Percentiles rank a stretch among this genome's conserved stretches.
Conservation (phyloP, 805 yeast genomes). For the Priceomyces medius region DNA sequence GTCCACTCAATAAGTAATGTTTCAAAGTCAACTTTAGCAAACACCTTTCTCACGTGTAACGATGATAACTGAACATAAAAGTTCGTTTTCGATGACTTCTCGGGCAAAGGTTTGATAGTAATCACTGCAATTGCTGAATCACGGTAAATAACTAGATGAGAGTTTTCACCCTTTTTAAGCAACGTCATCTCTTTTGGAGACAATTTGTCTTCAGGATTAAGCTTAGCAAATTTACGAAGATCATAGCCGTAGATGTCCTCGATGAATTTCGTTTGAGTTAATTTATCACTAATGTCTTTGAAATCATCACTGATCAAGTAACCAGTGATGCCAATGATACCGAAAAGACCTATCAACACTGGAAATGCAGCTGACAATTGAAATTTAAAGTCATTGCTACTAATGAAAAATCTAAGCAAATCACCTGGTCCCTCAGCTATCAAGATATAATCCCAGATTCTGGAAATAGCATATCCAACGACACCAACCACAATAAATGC, state of each 20-base stretch:
- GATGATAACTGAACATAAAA: constrained; percentile 56
- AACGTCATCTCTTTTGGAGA: constrained; percentile 21
- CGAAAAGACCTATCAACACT: constrained; percentile 36
- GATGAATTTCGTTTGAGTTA: constrained; percentile 22
- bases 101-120: constrained; percentile 43
- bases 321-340: constrained; percentile 39
- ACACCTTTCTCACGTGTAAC: constrained; percentile 66
- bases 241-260: constrained; percentile 50
- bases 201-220: constrained; percentile 18
- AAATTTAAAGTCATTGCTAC: constrained; percentile 24
- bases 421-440: constrained; percentile 31
- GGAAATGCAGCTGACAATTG: constrained; percentile 32
- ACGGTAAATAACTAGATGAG: constrained; percentile 61
- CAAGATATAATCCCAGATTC: constrained; percentile 28
- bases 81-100: constrained; percentile 38
- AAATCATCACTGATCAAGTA: constrained; percentile 49
- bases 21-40: constrained; percentile 61
- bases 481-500: not conserved
- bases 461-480: constrained; percentile 14
- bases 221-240: constrained; percentile 45
- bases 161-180: constrained; percentile 42
- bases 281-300: constrained; percentile 31
- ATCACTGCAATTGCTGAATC: constrained; percentile 69
- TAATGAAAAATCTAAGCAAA: constrained; percentile 21
- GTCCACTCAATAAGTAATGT: constrained; percentile 66